Percentiles rank a stretch among this genome's conserved stretches.
phyloP scores from a whole-genome alignment of 139 green algal species.

The Chlamydomonas incerta region DNA sequence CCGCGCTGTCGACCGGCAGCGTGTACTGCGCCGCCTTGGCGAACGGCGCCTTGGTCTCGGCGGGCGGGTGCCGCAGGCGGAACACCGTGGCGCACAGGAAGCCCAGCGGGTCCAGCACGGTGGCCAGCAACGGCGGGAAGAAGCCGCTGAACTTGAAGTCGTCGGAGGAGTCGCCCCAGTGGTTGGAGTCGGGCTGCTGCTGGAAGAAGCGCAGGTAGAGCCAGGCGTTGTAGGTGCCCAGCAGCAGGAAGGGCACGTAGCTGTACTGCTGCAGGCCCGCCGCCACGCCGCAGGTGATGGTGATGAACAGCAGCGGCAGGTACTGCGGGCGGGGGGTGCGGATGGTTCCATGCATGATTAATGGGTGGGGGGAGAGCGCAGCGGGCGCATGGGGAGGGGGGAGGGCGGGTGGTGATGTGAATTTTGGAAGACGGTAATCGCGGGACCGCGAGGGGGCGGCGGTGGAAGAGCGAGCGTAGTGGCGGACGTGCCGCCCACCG shows the following conservation, averaged over 20 bases:
- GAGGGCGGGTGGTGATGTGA: no score
- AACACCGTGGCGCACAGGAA: constrained; percentile 55
- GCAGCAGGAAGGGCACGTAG: constrained; percentile 80
- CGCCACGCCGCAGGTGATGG: constrained; percentile 23
- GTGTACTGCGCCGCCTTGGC: constrained; percentile 48
- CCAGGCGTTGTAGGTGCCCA: constrained; percentile 86
- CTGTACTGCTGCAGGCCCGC: constrained; percentile 41
- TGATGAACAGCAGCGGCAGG: constrained; percentile 74
- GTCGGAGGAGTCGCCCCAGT: constrained; percentile 56
- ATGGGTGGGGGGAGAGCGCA: no score
- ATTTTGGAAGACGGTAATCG: no score
- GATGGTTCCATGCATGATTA: neutral
- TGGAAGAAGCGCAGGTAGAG: constrained; percentile 95
- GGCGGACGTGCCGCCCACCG: no score
- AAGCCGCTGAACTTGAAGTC: constrained; percentile 92
- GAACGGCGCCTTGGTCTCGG: constrained; percentile 35
- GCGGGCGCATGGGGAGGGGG: no score
- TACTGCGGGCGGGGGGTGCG: constrained; percentile 60
- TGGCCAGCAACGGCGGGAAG: constrained; percentile 71
- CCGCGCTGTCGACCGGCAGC: constrained; percentile 65
- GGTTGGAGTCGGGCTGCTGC: constrained; percentile 65
- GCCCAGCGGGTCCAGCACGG: constrained; percentile 66
- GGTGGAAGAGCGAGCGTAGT: no score
- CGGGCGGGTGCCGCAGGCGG: constrained; percentile 37
- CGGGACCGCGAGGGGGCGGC: no score